Evolutionary conservation across 805 yeast species (phyloP).

Genomic region (Starmerella potacharoeniae): DNA sequence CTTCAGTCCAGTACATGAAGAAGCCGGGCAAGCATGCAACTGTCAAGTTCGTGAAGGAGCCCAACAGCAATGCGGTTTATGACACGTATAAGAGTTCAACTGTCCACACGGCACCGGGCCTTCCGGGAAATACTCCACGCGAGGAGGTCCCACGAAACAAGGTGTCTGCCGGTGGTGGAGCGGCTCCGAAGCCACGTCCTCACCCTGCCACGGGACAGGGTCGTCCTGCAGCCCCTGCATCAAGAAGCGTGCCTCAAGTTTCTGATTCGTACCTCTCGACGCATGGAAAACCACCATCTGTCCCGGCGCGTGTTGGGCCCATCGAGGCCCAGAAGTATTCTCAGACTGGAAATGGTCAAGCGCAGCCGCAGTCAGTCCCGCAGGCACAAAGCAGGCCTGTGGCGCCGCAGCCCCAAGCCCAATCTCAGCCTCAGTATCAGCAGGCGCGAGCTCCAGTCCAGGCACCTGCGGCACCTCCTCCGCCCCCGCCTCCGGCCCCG

Average conservation of each 20-base stretch:
- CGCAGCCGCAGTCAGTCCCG: slow-evolving; percentile 16
- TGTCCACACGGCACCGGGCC: slow-evolving; percentile 64
- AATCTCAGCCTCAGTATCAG: slow-evolving; percentile 1
- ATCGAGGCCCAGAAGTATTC: slow-evolving; percentile 4
- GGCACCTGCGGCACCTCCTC: slow-evolving; percentile 19
- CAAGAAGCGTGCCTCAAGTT: slow-evolving; percentile 16
- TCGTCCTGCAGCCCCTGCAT: not conserved
- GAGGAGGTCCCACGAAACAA: slow-evolving; percentile 56
- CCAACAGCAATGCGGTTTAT: slow-evolving; percentile 50
- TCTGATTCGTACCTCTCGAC: slow-evolving; percentile 20
- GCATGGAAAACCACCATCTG: slow-evolving; percentile 20
- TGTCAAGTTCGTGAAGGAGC: slow-evolving; percentile 55
- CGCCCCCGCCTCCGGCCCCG: slow-evolving; percentile 57
- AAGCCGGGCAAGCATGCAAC: slow-evolving; percentile 71
- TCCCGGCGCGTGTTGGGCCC: slow-evolving; percentile 19
- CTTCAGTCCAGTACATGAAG: slow-evolving; percentile 71
- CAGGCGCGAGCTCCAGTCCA: slow-evolving; percentile 3
- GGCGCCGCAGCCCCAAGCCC: not conserved
- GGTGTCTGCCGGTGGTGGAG: slow-evolving; percentile 13
- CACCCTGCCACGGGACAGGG: slow-evolving; percentile 16
- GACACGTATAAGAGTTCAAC: slow-evolving; percentile 83
- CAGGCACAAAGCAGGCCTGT: not conserved
- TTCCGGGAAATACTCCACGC: slow-evolving; percentile 59
- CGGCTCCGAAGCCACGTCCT: slow-evolving; percentile 11
- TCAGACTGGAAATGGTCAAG: slow-evolving; percentile 24